These are phyloP conservation scores for Elsinoe necatrix DNA, from an alignment of 2,329 filamentous ascomycete species.

Conservation along the genomic window DNA sequence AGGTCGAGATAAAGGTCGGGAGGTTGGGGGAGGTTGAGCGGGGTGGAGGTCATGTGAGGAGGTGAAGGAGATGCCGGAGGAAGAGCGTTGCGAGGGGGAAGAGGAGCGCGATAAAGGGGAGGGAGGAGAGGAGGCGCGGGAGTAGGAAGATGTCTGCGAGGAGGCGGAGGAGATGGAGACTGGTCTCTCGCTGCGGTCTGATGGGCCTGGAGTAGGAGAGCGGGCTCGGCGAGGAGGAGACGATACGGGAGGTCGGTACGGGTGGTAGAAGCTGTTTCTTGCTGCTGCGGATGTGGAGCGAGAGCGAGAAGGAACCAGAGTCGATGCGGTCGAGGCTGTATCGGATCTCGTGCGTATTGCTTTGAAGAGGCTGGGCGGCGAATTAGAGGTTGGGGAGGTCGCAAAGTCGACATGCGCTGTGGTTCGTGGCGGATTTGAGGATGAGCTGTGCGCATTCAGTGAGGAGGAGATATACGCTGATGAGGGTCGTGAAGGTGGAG, in stretches of 20 bases:
- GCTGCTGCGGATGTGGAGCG: background rate
- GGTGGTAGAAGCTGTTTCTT: background rate
- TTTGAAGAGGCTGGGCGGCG: background rate
- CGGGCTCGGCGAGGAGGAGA: background rate
- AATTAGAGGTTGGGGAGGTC: background rate
- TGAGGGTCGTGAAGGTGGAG: background rate
- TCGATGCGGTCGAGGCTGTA: background rate
- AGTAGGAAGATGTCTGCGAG: background rate
- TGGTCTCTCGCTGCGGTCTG: background rate
- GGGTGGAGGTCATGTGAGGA: background rate
- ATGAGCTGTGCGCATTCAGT: slow-evolving; percentile 9
- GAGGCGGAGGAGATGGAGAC: slow-evolving; percentile 2
- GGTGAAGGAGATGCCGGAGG: background rate
- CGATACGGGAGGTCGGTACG: background rate
- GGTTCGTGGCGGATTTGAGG: background rate
- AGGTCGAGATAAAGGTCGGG: background rate
- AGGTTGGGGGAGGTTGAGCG: background rate
- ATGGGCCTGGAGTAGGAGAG: background rate
- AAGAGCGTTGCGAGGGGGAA: background rate
- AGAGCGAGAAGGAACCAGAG: background rate
- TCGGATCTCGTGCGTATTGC: background rate
- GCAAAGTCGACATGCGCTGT: slow-evolving; percentile 12
- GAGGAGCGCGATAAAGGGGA: background rate
- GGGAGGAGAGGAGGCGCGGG: background rate
- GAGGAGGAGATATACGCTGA: slow-evolving; percentile 4